A percentile compares a stretch with the other conserved stretches of the same genome.
Conservation (phyloP, 2,329 filamentous ascomycete genomes). For the Cercospora berteroae region DNA sequence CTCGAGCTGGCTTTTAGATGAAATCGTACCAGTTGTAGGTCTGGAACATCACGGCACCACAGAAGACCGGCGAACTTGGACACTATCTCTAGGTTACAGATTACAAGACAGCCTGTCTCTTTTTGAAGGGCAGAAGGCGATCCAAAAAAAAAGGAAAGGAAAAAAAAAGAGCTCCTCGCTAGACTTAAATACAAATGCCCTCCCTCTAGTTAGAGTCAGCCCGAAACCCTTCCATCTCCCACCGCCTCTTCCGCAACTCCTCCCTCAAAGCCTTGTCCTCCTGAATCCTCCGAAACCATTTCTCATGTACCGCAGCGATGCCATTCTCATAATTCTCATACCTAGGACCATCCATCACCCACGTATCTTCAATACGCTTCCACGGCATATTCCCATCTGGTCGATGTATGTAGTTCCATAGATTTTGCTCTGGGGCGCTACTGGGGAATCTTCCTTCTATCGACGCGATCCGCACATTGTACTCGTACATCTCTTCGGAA, state of each 20-base stretch:
- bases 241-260: background rate
- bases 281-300: background rate
- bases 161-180: too few species aligned
- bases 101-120: too few species aligned
- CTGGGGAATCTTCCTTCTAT: background rate
- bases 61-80: too few species aligned
- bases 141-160: too few species aligned
- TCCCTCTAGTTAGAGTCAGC: too few species aligned
- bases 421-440: constrained; percentile 38
- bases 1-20: too few species aligned
- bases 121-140: too few species aligned
- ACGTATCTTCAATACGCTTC: constrained; percentile 22
- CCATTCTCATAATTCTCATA: background rate
- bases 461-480: background rate
- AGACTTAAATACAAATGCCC: too few species aligned
- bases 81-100: too few species aligned
- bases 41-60: too few species aligned
- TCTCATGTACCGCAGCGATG: background rate
- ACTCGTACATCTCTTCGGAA: background rate
- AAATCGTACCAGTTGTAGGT: too few species aligned
- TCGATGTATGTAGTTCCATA: constrained; percentile 43
- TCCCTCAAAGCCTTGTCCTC: background rate
- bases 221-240: too few species aligned
- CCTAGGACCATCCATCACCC: background rate
- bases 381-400: constrained; percentile 43